Evolutionary conservation across 106 monocot species (phyloP).

Genomic region (Dendrobium nobile): DNA sequence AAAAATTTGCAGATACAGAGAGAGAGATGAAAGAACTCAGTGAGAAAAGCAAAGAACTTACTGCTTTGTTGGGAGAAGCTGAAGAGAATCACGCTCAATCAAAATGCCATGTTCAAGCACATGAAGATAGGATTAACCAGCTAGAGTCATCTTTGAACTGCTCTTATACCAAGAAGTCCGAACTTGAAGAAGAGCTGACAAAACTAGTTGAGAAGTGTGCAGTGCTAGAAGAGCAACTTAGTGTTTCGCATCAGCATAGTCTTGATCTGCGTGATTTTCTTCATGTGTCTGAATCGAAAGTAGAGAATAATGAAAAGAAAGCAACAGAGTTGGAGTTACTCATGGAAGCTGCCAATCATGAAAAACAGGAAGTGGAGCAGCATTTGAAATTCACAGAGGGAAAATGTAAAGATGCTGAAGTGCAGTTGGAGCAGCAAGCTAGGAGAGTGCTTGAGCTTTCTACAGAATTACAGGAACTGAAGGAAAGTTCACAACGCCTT

Average conservation of each 20-base stretch:
- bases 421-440: conserved; percentile 22
- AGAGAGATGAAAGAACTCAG: conserved; percentile 34
- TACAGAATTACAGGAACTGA: conserved; percentile 47
- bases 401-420: conserved; percentile 29
- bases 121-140: conserved; percentile 48
- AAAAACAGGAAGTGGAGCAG: conserved; percentile 31
- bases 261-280: conserved; percentile 48
- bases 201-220: conserved; percentile 35
- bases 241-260: conserved; percentile 26
- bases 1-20: conserved; percentile 37
- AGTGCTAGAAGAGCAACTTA: conserved; percentile 30
- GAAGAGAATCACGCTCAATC: conserved; percentile 40
- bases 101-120: conserved; percentile 29
- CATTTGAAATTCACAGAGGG: conserved; percentile 18
- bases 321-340: conserved; percentile 46
- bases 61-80: conserved; percentile 19
- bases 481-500: conserved; percentile 37
- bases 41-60: conserved; percentile 43
- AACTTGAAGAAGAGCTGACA: conserved; percentile 50
- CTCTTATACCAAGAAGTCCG: conserved; percentile 26
- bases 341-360: conserved; percentile 31
- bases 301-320: conserved; percentile 42
- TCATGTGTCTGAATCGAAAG: conserved; percentile 39
- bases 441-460: conserved; percentile 36
- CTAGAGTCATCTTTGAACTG: conserved; percentile 49